These are phyloP conservation scores for Trichoderma virens DNA, from an alignment of 495 filamentous ascomycete genomes.

Conservation along the genomic window DNA sequence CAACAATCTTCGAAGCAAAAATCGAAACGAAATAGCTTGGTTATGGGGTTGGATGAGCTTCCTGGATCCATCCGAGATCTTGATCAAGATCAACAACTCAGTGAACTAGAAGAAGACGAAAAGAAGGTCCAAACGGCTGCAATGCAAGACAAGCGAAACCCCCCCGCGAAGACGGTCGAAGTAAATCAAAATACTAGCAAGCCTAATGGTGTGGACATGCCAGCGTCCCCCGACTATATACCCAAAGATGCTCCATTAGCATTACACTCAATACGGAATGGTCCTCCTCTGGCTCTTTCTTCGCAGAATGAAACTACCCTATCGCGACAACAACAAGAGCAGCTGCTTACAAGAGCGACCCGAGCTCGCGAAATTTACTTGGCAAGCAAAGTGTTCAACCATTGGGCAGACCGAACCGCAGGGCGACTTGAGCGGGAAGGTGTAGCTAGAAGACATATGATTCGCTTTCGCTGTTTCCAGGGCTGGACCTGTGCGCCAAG, in stretches of 20 bases:
- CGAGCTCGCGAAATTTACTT: slow-evolving; percentile 10
- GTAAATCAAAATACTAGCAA: not conserved
- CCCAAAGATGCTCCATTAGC: not conserved
- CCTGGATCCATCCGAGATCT: not conserved
- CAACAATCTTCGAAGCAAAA: not conserved
- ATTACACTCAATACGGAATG: not conserved
- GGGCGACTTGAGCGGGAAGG: slow-evolving; percentile 9
- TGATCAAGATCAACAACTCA: not conserved
- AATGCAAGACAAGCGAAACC: not conserved
- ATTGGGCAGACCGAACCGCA: slow-evolving; percentile 9
- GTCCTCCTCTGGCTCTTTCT: not conserved
- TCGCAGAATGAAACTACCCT: not conserved
- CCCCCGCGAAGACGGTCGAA: not conserved
- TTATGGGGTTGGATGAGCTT: not conserved
- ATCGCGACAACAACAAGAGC: not conserved
- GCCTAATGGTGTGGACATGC: not conserved
- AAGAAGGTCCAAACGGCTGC: not conserved
- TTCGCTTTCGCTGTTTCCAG: slow-evolving; percentile 11
- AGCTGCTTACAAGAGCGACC: not conserved
- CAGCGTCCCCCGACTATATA: not conserved
- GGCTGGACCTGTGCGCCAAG: slow-evolving; percentile 5
- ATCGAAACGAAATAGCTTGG: not conserved
- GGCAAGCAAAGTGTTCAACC: slow-evolving; percentile 11
- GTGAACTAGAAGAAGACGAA: not conserved
- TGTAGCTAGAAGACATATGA: slow-evolving; percentile 11